Base-by-base conservation (phyloP, 345 rosid genomes). In the Brassica incana region DNA sequence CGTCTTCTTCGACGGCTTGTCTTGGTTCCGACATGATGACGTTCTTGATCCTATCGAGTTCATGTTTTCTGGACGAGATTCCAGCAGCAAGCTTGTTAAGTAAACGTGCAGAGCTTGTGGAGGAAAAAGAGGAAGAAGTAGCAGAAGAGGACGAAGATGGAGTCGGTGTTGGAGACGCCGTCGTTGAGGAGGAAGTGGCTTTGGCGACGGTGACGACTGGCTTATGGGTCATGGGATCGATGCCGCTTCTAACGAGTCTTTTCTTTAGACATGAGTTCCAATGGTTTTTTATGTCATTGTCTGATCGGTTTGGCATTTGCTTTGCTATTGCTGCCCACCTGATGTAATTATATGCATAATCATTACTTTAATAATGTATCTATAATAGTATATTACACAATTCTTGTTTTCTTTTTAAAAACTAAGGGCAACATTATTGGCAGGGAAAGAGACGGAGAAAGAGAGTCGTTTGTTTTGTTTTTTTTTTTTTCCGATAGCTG, bases 301-400 rank as follows among this genome's bases (percentile, higher is more conserved):
- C 85, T 65, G 85, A 78, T 59, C 85, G 61, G 75, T 75, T 78
- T 2, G 74, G 73, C 75, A 82, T 69, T 40, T 43, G 65, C 58
- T 78, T 78, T 20, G 85, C 82, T 73, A 82, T 82, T 3, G 76
- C 65, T 63, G 85, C 81, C 85, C 85, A 82, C 78, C 85, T 82
- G 5, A 32, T 11, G 60, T 43, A 23, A 43, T 35, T 15, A 66
- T 29, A 29, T 32, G 45, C 68, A 27, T 11, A n/a, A 30, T 32
- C 67, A n/a, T 30, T 15, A 64, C 5, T 33, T 27, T 60, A 60
- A 25, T 25, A 10, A 10, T 11, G 65, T 15, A n/a, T 6, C 18
- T 18, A 59, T 20, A 23, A 20, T 18, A 10, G 5, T 4, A 58
- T 23, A 23, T 23, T 23, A 23, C 25, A 23, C 25, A 23, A 23